phyloP scores from a whole-genome alignment of 305 asterid genomes.

The Rubia balearica region DNA sequence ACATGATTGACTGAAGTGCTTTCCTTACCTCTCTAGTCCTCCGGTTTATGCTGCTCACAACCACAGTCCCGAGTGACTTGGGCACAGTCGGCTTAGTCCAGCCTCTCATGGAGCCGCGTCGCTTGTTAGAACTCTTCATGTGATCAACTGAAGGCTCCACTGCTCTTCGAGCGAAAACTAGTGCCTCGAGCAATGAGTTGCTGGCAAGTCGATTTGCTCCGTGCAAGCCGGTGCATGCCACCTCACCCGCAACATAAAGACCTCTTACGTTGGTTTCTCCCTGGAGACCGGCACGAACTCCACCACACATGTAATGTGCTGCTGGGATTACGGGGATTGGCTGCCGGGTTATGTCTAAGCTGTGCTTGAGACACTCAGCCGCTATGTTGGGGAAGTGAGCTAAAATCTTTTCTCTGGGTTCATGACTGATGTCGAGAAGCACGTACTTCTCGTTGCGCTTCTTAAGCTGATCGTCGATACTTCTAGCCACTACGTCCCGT shows the following conservation, averaged over 20 bases:
- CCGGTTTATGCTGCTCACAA: constrained; percentile 27
- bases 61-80: constrained; percentile 35
- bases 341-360: constrained; percentile 74
- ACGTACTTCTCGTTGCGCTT: constrained; percentile 77
- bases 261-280: constrained; percentile 88
- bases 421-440: constrained; percentile 92
- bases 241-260: constrained; percentile 92
- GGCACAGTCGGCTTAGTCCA: constrained; percentile 71
- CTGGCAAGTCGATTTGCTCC: constrained; percentile 96
- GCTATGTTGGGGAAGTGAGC: constrained; percentile 94
- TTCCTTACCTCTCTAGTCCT: constrained; percentile 67
- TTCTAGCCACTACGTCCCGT: constrained; percentile 89
- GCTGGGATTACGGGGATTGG: constrained; percentile 97
- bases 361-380: constrained; percentile 73
- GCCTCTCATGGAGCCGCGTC: constrained; percentile 28
- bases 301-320: constrained; percentile 99
- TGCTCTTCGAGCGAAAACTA: constrained; percentile 85
- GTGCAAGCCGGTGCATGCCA: constrained; percentile 93
- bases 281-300: constrained; percentile 91
- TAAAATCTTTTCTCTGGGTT: constrained; percentile 55
- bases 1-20: constrained; percentile 70
- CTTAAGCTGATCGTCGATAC: constrained; percentile 94
- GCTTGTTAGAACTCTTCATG: constrained; percentile 30
- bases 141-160: constrained; percentile 80
- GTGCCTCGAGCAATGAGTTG: constrained; percentile 90